Evolutionary conservation across 345 rosid species (phyloP), one percentile per base, ranked within the genome.

Genomic region (Salix viminalis): DNA sequence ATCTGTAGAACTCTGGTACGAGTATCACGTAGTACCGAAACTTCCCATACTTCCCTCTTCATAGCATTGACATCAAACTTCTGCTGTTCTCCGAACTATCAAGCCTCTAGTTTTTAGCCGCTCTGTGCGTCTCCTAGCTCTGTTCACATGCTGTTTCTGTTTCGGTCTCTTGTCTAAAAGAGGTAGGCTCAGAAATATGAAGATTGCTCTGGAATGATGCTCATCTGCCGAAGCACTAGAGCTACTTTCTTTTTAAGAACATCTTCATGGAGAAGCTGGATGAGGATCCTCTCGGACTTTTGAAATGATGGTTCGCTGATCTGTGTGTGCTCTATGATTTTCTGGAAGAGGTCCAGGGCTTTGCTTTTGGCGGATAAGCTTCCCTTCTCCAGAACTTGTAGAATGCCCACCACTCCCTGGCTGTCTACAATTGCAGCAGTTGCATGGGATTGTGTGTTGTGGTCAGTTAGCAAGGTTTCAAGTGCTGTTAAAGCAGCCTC

Each of bases 401-500:
- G 77, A 65, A 88, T 82, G 52, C 88, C 84, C 39, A 46, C 73
- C 56, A 86, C 71, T 32, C 91, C 91, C 26, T 84, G 77, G 70
- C 69, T 83, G 70, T 81, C 86, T 4, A 84, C 80, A 67, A 88
- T 88, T 19, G 81, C 85, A 19, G 87, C 83, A 34, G 85, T 70
- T 61, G 88, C 91, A 65, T 73, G 77, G 16, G 89, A 76, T 50
- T 72, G 36, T 39, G 82, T 78, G 72, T 26, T 77, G 65, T 82
- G 76, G 69, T 84, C 88, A 56, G 69, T 70, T 68, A 88, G 76
- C 86, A 88, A 68, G 46, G 91, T 88, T 67, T 88, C 87, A 1
- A 88, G 87, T 48, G 91, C 89, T 73, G 42, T 78, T 46, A 88
- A 79, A 24, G 89, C 83, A 24, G 91, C 91, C 81, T 86, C 89